These are phyloP conservation scores for Aspergillus bridgeri DNA, from an alignment of 495 filamentous ascomycete species.

Conservation along the genomic window DNA sequence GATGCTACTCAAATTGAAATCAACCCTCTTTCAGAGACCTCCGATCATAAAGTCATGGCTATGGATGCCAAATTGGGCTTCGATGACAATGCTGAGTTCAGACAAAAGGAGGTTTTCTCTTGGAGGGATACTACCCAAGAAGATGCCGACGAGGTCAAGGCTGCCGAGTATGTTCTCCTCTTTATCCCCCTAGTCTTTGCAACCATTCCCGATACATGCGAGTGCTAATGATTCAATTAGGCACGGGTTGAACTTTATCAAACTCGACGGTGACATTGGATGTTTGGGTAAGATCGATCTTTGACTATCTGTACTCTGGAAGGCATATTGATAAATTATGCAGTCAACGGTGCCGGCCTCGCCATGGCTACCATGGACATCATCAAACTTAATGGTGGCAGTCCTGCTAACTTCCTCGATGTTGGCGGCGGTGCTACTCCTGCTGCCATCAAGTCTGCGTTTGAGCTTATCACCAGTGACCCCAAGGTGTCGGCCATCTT, in stretches of 20 bases:
- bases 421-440: constrained; percentile 97
- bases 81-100: constrained; percentile 98
- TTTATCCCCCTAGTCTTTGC: no score
- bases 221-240: constrained; percentile 30
- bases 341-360: constrained; percentile 94
- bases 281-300: constrained; percentile 58
- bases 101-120: constrained; percentile 91
- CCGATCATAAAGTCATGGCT: constrained; percentile 92
- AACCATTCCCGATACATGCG: not conserved
- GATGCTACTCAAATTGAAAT: constrained; percentile 99
- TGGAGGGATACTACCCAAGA: constrained; percentile 95
- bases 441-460: constrained; percentile 93
- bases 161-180: constrained; percentile 62
- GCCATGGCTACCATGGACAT: constrained; percentile 99
- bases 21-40: constrained; percentile 96
- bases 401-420: constrained; percentile 97
- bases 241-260: constrained; percentile 95
- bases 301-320: not conserved
- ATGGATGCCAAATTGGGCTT: constrained; percentile 99
- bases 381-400: constrained; percentile 98
- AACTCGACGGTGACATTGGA: constrained; percentile 98
- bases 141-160: constrained; percentile 95
- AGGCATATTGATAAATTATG: constrained; percentile 18
- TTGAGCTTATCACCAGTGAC: constrained; percentile 97
- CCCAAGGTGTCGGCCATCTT: constrained; percentile 98